Evolutionary conservation across 169 alveolate species (phyloP).

Genomic region (Eimeria maxima): DNA sequence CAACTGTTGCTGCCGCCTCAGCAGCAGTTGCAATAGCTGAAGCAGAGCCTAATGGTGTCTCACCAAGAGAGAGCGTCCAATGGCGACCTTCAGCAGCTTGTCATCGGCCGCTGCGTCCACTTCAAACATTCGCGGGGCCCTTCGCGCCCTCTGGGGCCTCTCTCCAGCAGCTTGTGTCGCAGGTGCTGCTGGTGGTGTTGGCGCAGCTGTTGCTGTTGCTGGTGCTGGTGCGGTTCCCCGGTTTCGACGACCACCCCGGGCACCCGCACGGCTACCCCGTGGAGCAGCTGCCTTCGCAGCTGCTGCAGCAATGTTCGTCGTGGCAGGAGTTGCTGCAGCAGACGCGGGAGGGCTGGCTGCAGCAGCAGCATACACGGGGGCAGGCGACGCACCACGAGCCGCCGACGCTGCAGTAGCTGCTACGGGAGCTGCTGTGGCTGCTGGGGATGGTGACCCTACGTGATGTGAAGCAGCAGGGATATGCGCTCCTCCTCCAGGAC

Average conservation of each 20-base stretch:
- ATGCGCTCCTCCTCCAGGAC: background rate
- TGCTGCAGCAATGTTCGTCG: constrained; percentile 1
- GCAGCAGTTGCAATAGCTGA: background rate
- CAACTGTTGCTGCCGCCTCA: background rate
- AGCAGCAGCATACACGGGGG: background rate
- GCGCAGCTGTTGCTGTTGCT: constrained; percentile 9
- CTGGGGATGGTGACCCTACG: background rate
- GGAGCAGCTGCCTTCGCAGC: constrained; percentile 40
- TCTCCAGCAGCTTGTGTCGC: constrained; percentile 42
- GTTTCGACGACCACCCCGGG: constrained; percentile 47
- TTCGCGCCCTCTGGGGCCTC: constrained; percentile 77
- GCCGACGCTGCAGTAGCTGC: background rate
- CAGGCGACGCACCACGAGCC: background rate
- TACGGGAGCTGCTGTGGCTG: background rate
- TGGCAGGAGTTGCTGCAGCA: constrained; percentile 47
- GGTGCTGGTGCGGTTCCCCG: constrained; percentile 18
- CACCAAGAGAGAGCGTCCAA: constrained; percentile 88
- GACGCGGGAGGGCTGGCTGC: constrained; percentile 1
- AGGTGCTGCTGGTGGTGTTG: constrained; percentile 37
- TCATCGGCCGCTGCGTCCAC: constrained; percentile 71
- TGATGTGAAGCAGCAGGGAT: background rate
- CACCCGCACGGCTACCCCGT: background rate
- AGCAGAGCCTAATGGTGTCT: constrained; percentile 31
- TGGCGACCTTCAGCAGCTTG: constrained; percentile 86
- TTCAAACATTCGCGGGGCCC: constrained; percentile 80